These are phyloP conservation scores for Diaporthe sp. DNA, from an alignment of 2,329 filamentous ascomycete genomes.

Conservation along the genomic window DNA sequence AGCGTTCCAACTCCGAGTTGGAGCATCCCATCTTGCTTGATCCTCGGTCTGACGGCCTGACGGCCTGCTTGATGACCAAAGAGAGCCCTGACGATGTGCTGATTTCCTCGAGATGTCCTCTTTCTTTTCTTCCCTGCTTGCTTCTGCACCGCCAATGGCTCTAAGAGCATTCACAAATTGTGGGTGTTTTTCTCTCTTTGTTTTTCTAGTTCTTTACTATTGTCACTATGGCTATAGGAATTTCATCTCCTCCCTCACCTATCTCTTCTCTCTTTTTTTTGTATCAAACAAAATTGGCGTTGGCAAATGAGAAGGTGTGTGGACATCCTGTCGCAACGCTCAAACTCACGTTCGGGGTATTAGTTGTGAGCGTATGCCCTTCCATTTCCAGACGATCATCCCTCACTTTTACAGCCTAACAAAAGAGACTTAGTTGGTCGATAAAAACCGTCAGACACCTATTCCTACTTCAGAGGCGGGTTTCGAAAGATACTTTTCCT, in stretches of 20 bases:
- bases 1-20: slow-evolving; percentile 47
- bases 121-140: no score
- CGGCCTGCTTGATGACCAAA: slow-evolving; percentile 68
- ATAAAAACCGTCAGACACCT: background rate
- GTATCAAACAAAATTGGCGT: background rate
- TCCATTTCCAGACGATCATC: background rate
- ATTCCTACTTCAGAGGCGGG: background rate
- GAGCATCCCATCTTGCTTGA: slow-evolving; percentile 56
- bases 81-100: slow-evolving; percentile 68
- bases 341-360: background rate
- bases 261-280: background rate
- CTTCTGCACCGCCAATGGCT: background rate
- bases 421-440: background rate
- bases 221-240: background rate
- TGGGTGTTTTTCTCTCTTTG: background rate
- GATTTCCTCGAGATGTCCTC: no score
- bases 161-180: background rate
- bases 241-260: background rate
- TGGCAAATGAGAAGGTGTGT: background rate
- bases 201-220: background rate
- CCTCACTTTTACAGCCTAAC: background rate
- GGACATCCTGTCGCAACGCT: background rate
- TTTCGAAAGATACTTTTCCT: background rate
- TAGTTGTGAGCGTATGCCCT: background rate
- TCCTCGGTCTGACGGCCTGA: slow-evolving; percentile 55